These are phyloP conservation scores for Plasmodium gonderi DNA, from an alignment of 169 alveolate species.

Conservation along the genomic window DNA sequence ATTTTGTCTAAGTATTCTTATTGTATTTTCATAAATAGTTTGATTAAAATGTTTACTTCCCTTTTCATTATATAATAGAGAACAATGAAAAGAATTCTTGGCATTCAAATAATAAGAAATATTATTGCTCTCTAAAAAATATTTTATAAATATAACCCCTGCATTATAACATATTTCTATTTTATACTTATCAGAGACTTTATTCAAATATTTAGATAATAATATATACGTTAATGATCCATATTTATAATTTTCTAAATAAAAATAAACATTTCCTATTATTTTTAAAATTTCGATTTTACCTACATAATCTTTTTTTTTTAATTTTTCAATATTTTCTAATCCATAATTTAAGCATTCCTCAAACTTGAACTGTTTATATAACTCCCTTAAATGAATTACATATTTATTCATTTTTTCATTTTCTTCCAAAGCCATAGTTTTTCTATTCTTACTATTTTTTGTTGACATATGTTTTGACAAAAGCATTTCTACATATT, in stretches of 20 bases:
- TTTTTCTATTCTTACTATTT: neutral
- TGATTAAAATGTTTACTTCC: constrained; percentile 25
- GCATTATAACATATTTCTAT: constrained; percentile 64
- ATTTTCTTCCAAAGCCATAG: constrained; percentile 9
- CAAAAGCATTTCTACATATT: neutral
- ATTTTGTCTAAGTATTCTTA: constrained; percentile 13
- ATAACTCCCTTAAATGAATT: constrained; percentile 6
- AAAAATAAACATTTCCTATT: constrained; percentile 60
- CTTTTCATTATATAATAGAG: constrained; percentile 36
- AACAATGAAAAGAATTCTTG: constrained; percentile 28
- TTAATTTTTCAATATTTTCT: constrained; percentile 27
- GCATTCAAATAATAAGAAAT: constrained; percentile 42
- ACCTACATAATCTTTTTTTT: constrained; percentile 18
- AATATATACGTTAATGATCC: constrained; percentile 48
- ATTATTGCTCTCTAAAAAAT: constrained; percentile 37
- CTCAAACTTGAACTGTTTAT: constrained; percentile 23
- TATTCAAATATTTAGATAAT: constrained; percentile 41
- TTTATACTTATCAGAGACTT: constrained; percentile 19
- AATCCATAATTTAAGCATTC: constrained; percentile 58
- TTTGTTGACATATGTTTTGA: neutral
- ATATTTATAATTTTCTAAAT: constrained; percentile 46
- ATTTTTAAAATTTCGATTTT: constrained; percentile 32
- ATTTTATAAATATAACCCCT: constrained; percentile 35
- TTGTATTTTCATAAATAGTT: constrained; percentile 14
- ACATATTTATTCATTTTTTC: constrained; percentile 20